Conservation (phyloP, 495 filamentous ascomycete species). For the Platismatia glauca region DNA sequence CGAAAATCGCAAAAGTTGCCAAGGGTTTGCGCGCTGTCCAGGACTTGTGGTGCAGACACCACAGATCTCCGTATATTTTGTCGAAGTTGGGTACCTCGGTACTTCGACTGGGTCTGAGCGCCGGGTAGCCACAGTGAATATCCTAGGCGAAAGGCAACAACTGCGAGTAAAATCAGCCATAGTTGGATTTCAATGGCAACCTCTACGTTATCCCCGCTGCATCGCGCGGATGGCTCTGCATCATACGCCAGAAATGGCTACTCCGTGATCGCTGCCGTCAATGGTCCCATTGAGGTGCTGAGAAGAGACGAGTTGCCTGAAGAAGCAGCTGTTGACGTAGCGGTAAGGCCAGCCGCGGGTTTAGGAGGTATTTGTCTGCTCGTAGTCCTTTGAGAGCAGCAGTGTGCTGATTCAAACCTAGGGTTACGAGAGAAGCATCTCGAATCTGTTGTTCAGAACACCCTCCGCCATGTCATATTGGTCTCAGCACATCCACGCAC, state of each 20-base stretch:
- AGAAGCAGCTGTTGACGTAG: slow-evolving; percentile 82
- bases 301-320: slow-evolving; percentile 81
- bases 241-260: slow-evolving; percentile 70
- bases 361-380: slow-evolving; percentile 59
- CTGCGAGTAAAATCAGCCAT: neutral
- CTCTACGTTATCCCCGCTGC: slow-evolving; percentile 46
- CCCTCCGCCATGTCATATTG: slow-evolving; percentile 60
- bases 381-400: slow-evolving; percentile 28
- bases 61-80: too few relatives aligned
- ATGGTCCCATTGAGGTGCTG: slow-evolving; percentile 85
- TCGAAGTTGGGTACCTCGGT: too few relatives aligned
- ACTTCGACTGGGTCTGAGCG: too few relatives aligned
- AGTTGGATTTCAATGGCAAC: neutral
- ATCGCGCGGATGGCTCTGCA: slow-evolving; percentile 79
- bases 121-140: too few relatives aligned
- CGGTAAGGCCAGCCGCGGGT: slow-evolving; percentile 74
- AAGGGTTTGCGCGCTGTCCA: too few relatives aligned
- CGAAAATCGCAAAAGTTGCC: too few relatives aligned
- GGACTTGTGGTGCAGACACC: too few relatives aligned
- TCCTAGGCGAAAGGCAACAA: too few relatives aligned
- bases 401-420: slow-evolving; percentile 38
- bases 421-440: slow-evolving; percentile 63
- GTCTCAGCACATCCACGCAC: slow-evolving; percentile 59
- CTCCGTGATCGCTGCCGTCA: slow-evolving; percentile 74
- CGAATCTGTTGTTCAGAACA: slow-evolving; percentile 58